phyloP scores from a whole-genome alignment of 768 basidiomycete species.

The Serendipita indica region DNA sequence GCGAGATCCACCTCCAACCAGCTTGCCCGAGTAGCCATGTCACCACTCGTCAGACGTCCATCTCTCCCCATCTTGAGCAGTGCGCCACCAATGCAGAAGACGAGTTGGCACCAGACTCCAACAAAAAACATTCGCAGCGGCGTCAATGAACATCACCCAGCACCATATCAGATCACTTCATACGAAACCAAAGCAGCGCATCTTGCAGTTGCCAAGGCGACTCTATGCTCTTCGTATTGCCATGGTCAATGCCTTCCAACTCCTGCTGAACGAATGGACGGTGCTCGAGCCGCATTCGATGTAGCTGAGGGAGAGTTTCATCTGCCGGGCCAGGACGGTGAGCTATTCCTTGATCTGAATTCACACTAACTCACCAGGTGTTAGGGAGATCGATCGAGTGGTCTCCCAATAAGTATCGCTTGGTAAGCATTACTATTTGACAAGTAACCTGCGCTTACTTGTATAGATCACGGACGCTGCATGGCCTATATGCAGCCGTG shows the following conservation, averaged over 20 bases:
- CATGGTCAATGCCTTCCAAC: background rate
- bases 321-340: background rate
- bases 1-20: no score
- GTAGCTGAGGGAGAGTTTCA: background rate
- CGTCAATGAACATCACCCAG: background rate
- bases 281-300: background rate
- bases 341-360: no score
- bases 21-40: no score
- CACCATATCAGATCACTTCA: background rate
- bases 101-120: background rate
- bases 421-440: background rate
- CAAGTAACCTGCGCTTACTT: background rate
- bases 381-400: background rate
- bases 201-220: background rate
- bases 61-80: background rate
- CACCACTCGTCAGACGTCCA: no score
- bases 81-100: background rate
- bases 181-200: background rate
- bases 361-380: background rate
- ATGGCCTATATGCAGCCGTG: background rate
- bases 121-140: background rate
- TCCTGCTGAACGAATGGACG: background rate
- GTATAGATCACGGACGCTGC: background rate
- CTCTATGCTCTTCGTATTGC: background rate
- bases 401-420: background rate